phyloP scores from a whole-genome alignment of 2,329 filamentous ascomycete species.

The Hypomyces perniciosus region DNA sequence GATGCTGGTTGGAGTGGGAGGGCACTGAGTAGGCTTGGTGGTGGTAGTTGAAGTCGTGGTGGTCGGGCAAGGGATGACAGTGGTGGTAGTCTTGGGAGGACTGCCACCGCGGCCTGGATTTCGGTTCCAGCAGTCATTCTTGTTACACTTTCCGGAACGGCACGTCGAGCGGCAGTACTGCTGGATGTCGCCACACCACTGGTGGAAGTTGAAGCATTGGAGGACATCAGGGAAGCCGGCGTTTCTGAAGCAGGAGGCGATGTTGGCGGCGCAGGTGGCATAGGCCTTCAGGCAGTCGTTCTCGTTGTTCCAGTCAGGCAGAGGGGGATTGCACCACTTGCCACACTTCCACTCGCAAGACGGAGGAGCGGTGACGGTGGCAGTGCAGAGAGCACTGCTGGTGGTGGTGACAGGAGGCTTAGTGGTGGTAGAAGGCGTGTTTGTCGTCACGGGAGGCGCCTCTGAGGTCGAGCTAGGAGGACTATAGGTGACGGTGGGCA shows the following conservation, averaged over 20 bases:
- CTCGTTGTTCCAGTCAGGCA: conserved; percentile 43
- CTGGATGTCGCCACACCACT: conserved; percentile 43
- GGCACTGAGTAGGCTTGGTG: conserved; percentile 29
- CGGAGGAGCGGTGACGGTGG: conserved; percentile 38
- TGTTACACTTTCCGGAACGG: conserved; percentile 32
- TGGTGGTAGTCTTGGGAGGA: conserved; percentile 29
- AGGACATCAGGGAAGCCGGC: conserved; percentile 45
- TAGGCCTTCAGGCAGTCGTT: conserved; percentile 36
- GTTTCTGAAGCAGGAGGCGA: conserved; percentile 44
- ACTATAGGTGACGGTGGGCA: not conserved
- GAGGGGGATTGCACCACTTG: conserved; percentile 45
- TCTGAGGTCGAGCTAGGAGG: conserved; percentile 9
- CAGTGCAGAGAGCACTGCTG: conserved; percentile 39
- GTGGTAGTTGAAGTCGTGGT: conserved; percentile 25
- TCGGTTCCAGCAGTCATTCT: conserved; percentile 37
- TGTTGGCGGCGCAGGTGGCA: conserved; percentile 41
- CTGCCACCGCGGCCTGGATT: conserved; percentile 16
- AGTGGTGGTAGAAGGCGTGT: conserved; percentile 23
- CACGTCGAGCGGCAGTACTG: conserved; percentile 38
- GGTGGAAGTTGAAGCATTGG: conserved; percentile 44
- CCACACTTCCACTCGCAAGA: conserved; percentile 51
- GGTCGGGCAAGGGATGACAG: conserved; percentile 28
- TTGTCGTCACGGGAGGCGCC: conserved; percentile 10
- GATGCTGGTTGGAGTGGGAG: conserved; percentile 45
- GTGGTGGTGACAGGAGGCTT: conserved; percentile 24